Evolutionary conservation across 345 rosid genomes (phyloP), one percentile per base, ranked within the genome.

Genomic region (Psidium friedrichsthalianum): DNA sequence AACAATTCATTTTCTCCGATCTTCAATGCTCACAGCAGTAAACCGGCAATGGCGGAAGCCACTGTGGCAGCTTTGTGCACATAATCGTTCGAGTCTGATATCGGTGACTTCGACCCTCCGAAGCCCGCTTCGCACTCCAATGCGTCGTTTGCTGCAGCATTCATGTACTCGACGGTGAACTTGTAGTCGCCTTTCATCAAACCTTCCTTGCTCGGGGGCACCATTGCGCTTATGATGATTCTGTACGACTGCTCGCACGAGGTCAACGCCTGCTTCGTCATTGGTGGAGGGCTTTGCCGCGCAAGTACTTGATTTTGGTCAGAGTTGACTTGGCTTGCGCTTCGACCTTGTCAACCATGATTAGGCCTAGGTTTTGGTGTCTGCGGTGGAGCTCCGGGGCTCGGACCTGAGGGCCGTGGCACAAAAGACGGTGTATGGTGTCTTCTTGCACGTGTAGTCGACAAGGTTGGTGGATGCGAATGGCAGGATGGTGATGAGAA

Each of bases 31-130:
- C 88, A 90, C 27, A 92, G 91, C 49, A 90, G 86, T 56, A 84
- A 56, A 57, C 82, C n/a, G 18, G 88, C 76, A 82, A 92, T 85
- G 56, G 93, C 89, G 11, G 88, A 84, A 78, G 89, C 83, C 32
- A 92, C 86, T 51, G 25, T 49, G 20, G 90, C 82, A 0, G 86
- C 85, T 24, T 87, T 87, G 16, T 24, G 51, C 83, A 85, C 88
- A 64, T 55, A 82, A 15, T 69, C 53, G 59, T 89, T 89, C 69
- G 74, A 83, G 74, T 36, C 44, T 21, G 88, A 85, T 32, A 92
- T 51, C 0, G 89, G 90, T 6, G 90, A 91, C 82, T 85, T 85
- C 10, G 84, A 88, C 0, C 84, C 87, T 1, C 57, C 6, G 51
- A 92, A 89, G 53, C 59, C 74, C 10, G 24, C 47, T 83, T 88